Evolutionary conservation across 306 rosid genomes (phyloP).

Genomic region (Canavalia gladiata): DNA sequence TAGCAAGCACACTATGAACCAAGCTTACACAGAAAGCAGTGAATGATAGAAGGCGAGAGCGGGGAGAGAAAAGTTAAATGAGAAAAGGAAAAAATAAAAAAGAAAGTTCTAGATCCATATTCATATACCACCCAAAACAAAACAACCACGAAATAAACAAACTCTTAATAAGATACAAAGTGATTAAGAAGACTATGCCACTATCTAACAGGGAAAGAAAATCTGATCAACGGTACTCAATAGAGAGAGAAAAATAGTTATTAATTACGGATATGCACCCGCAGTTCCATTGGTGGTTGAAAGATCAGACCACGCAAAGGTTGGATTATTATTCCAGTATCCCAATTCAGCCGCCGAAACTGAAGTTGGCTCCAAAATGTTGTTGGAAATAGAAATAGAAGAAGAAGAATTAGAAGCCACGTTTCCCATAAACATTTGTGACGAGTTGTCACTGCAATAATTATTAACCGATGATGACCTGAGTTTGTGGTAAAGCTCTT

Average conservation of each 20-base stretch:
- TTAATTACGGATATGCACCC: constrained; percentile 71
- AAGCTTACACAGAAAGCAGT: constrained; percentile 46
- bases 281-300: constrained; percentile 68
- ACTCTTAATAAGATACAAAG: constrained; percentile 50
- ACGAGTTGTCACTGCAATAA: constrained; percentile 51
- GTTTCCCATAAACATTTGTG: constrained; percentile 61
- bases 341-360: constrained; percentile 74
- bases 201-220: constrained; percentile 38
- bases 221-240: constrained; percentile 8
- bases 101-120: constrained; percentile 54
- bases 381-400: constrained; percentile 59
- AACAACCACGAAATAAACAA: constrained; percentile 49
- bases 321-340: constrained; percentile 77
- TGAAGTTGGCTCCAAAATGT: constrained; percentile 70
- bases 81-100: neutral
- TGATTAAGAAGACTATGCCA: constrained; percentile 29
- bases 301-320: constrained; percentile 83
- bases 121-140: constrained; percentile 66
- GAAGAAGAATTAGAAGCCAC: constrained; percentile 60
- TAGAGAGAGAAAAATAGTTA: constrained; percentile 12
- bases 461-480: constrained; percentile 62
- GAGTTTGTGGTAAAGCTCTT: constrained; percentile 83
- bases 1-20: constrained; percentile 62
- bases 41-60: neutral
- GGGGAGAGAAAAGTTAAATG: neutral